phyloP scores from a whole-genome alignment of 2,329 filamentous ascomycete genomes.

The Diplodia scrobiculata region DNA sequence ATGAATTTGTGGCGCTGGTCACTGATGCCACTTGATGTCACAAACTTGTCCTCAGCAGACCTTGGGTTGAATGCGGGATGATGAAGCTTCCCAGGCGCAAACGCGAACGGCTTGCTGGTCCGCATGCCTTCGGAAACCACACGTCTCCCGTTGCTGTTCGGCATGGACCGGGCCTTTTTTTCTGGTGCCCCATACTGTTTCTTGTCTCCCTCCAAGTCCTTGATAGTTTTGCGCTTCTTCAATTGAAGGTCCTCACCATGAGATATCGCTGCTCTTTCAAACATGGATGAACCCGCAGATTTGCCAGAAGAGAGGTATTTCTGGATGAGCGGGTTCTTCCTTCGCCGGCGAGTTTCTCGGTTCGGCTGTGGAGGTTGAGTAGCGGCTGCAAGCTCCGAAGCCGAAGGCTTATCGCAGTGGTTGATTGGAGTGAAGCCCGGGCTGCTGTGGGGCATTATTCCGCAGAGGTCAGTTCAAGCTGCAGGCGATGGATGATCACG shows the following conservation, averaged over 20 bases:
- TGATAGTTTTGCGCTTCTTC: slow-evolving; percentile 11
- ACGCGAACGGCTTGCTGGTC: slow-evolving; percentile 3
- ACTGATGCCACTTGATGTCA: background rate
- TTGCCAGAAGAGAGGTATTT: slow-evolving; percentile 13
- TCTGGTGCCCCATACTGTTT: background rate
- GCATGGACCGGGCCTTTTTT: background rate
- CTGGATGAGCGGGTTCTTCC: slow-evolving; percentile 8
- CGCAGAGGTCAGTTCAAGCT: background rate
- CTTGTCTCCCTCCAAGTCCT: background rate
- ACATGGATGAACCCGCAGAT: slow-evolving; percentile 14
- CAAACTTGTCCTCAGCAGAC: background rate
- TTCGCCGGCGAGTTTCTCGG: background rate
- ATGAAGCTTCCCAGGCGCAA: background rate
- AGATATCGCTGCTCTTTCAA: slow-evolving; percentile 20
- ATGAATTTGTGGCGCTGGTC: background rate
- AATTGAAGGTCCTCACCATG: slow-evolving; percentile 9
- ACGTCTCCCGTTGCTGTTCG: background rate
- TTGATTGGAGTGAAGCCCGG: slow-evolving; percentile 23
- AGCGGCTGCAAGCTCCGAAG: background rate
- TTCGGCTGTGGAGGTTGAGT: background rate
- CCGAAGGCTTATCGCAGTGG: background rate
- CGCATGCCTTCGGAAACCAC: slow-evolving; percentile 6
- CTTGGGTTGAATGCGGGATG: background rate
- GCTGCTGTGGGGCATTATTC: background rate
- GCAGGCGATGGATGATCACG: background rate